These are phyloP conservation scores for Cystoisospora suis DNA, from an alignment of 169 alveolate species.

Conservation along the genomic window DNA sequence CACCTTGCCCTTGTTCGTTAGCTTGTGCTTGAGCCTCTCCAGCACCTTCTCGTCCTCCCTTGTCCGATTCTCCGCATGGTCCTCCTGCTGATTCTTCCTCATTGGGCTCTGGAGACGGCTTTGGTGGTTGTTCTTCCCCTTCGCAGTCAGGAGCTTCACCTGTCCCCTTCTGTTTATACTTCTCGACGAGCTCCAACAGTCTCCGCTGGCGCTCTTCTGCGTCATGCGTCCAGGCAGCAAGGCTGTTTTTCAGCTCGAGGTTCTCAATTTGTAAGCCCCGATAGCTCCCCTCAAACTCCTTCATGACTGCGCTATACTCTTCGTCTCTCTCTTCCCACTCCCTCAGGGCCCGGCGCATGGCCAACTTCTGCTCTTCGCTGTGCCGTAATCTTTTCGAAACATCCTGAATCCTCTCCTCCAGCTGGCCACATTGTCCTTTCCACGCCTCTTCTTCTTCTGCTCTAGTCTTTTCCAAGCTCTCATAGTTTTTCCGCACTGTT, in stretches of 20 bases:
- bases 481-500: background rate
- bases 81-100: too few relatives aligned
- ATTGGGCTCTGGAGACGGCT: too few relatives aligned
- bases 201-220: background rate
- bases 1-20: too few relatives aligned
- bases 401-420: background rate
- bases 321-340: conserved; percentile 2
- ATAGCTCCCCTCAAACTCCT: conserved; percentile 16
- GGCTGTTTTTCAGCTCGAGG: background rate
- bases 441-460: background rate
- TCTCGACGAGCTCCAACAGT: background rate
- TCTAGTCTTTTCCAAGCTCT: background rate
- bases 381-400: background rate
- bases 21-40: too few relatives aligned
- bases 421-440: background rate
- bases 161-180: background rate
- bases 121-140: too few relatives aligned
- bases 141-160: too few relatives aligned
- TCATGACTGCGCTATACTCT: background rate
- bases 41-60: too few relatives aligned
- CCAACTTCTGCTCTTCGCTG: background rate
- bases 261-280: background rate
- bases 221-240: background rate
- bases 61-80: too few relatives aligned
- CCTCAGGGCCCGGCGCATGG: background rate